phyloP scores from a whole-genome alignment of 345 rosid genomes.

The Populus pruinosa region DNA sequence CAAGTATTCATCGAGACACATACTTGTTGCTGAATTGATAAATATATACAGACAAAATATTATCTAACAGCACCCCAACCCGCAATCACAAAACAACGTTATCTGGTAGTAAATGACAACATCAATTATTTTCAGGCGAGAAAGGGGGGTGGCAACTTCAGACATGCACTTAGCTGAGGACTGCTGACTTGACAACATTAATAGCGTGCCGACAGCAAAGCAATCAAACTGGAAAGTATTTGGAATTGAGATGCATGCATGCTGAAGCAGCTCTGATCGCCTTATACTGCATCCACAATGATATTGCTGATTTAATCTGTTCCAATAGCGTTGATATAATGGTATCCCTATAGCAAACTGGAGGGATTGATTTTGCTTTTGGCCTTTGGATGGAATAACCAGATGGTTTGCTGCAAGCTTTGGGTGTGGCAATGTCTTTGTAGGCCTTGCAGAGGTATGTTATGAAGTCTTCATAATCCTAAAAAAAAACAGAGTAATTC shows the following conservation, averaged over 20 bases:
- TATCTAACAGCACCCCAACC: neutral
- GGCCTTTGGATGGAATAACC: conserved; percentile 7
- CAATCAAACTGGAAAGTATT: neutral
- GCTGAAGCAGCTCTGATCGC: conserved; percentile 12
- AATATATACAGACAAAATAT: neutral
- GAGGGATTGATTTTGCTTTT: conserved; percentile 20
- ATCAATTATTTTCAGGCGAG: neutral
- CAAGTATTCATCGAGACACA: neutral
- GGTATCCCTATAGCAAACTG: conserved; percentile 43
- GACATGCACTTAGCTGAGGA: neutral
- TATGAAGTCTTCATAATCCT: conserved; percentile 77
- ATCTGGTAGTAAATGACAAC: too few species aligned
- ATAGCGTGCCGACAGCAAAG: neutral
- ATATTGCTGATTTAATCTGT: conserved; percentile 18
- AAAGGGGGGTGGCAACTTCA: neutral
- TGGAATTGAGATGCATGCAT: neutral
- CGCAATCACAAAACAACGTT: neutral
- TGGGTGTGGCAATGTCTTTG: conserved; percentile 39
- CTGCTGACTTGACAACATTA: neutral
- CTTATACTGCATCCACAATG: conserved; percentile 23
- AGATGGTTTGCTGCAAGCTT: conserved; percentile 51
- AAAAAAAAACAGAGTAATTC: neutral
- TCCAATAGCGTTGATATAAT: neutral
- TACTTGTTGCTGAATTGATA: neutral
- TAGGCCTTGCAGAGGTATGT: conserved; percentile 83